Evolutionary conservation across 1,139 yeast species (phyloP).

Genomic region (Taphrina wiesneri): DNA sequence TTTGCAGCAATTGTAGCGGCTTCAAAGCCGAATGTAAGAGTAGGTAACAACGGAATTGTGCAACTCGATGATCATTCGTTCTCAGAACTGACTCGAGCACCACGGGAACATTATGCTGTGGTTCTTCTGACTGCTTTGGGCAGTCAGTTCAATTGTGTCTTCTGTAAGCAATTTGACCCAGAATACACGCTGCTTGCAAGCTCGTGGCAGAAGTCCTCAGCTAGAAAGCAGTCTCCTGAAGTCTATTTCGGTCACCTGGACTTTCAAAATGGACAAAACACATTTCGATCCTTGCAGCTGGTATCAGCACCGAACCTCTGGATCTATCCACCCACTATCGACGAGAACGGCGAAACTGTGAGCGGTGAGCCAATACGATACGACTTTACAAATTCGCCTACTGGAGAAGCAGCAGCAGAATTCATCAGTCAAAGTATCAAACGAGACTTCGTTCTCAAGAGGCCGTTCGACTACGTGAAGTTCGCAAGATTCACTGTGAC

Average conservation of each 20-base stretch:
- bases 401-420: slow-evolving; percentile 19
- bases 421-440: slow-evolving; percentile 14
- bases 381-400: slow-evolving; percentile 16
- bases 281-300: slow-evolving; percentile 60
- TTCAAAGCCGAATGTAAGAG: not conserved
- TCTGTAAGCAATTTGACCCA: slow-evolving; percentile 68
- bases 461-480: slow-evolving; percentile 59
- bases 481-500: slow-evolving; percentile 38
- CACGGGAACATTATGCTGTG: slow-evolving; percentile 68
- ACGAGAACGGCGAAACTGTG: slow-evolving; percentile 47
- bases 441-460: slow-evolving; percentile 46
- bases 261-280: slow-evolving; percentile 57
- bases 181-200: slow-evolving; percentile 60
- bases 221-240: slow-evolving; percentile 47
- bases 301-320: slow-evolving; percentile 78
- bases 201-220: slow-evolving; percentile 59
- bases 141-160: slow-evolving; percentile 70
- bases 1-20: not conserved
- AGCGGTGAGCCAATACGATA: slow-evolving; percentile 38
- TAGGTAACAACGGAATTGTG: slow-evolving; percentile 47
- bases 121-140: slow-evolving; percentile 72
- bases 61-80: slow-evolving; percentile 64
- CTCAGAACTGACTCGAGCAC: slow-evolving; percentile 60
- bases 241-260: slow-evolving; percentile 76
- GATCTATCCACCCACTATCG: slow-evolving; percentile 57